Conservation (phyloP, 805 yeast species). For the Nakazawaea ambrosiae region DNA sequence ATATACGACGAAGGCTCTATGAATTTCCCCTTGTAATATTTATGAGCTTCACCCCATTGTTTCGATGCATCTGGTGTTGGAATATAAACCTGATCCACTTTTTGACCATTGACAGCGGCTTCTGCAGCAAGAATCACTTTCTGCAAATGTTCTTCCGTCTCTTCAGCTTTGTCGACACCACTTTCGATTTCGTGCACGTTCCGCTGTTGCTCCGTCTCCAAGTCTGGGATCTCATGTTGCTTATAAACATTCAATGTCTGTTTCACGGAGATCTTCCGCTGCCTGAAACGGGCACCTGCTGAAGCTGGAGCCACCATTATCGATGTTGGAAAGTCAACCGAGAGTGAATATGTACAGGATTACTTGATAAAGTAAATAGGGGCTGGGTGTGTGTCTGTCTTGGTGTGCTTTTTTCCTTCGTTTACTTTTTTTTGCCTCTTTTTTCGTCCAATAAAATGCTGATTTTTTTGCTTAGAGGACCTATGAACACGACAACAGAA, state of each 20-base stretch:
- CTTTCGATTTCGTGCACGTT: constrained; percentile 89
- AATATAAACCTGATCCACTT: constrained; percentile 60
- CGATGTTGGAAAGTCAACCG: no score
- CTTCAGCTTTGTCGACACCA: constrained; percentile 97
- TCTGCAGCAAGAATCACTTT: constrained; percentile 81
- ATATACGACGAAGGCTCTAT: constrained; percentile 73
- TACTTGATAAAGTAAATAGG: neutral
- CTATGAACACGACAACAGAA: constrained; percentile 8
- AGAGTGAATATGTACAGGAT: neutral
- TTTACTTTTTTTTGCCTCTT: no score
- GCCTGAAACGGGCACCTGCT: constrained; percentile 76
- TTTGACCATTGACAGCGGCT: constrained; percentile 49
- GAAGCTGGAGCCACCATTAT: constrained; percentile 27
- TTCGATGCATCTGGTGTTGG: constrained; percentile 96
- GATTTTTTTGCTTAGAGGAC: neutral
- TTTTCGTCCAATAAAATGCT: neutral
- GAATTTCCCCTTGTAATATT: constrained; percentile 65
- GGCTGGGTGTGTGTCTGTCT: no score
- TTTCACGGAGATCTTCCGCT: constrained; percentile 89
- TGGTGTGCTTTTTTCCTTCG: neutral
- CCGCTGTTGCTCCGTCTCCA: constrained; percentile 75
- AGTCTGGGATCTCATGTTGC: constrained; percentile 74
- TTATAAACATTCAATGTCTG: constrained; percentile 72
- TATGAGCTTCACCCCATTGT: constrained; percentile 69
- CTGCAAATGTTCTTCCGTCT: constrained; percentile 93